phyloP scores from a whole-genome alignment of 768 basidiomycete genomes.

The Trametes cinnabarina region DNA sequence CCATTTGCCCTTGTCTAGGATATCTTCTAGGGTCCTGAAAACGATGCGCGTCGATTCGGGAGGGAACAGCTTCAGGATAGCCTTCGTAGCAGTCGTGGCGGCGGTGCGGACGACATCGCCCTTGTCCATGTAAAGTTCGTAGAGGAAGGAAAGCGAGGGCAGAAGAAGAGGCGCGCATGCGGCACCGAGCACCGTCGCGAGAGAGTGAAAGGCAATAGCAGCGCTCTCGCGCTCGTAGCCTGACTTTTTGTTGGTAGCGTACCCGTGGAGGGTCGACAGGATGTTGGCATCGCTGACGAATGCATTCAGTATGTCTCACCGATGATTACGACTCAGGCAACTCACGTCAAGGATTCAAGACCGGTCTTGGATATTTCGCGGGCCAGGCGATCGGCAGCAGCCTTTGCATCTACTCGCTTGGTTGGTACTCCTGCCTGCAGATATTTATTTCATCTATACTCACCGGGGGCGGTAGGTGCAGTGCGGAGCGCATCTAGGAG shows the following conservation, averaged over 20 bases:
- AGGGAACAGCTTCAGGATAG: constrained; percentile 80
- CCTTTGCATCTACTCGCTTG: constrained; percentile 62
- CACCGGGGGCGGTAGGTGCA: constrained; percentile 40
- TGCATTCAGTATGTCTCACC: neutral
- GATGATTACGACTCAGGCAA: constrained; percentile 12
- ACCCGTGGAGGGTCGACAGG: constrained; percentile 60
- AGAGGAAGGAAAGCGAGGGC: constrained; percentile 70
- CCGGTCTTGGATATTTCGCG: constrained; percentile 66
- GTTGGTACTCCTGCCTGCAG: neutral
- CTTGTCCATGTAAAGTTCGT: constrained; percentile 90
- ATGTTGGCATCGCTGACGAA: constrained; percentile 55
- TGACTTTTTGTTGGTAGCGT: constrained; percentile 81
- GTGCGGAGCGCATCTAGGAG: constrained; percentile 41
- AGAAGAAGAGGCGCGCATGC: constrained; percentile 72
- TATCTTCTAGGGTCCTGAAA: constrained; percentile 65
- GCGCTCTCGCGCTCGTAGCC: constrained; percentile 88
- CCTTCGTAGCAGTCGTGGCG: constrained; percentile 76
- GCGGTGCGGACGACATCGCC: constrained; percentile 87
- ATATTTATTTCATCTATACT: constrained; percentile 2
- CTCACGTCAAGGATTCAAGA: constrained; percentile 59
- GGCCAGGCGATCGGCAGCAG: constrained; percentile 76
- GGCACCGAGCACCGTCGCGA: constrained; percentile 68
- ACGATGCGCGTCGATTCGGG: constrained; percentile 74
- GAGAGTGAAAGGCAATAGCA: constrained; percentile 74
- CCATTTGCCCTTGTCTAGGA: constrained; percentile 90